Conservation (phyloP, 2,329 filamentous ascomycete species). For the Eurotiales sp. region DNA sequence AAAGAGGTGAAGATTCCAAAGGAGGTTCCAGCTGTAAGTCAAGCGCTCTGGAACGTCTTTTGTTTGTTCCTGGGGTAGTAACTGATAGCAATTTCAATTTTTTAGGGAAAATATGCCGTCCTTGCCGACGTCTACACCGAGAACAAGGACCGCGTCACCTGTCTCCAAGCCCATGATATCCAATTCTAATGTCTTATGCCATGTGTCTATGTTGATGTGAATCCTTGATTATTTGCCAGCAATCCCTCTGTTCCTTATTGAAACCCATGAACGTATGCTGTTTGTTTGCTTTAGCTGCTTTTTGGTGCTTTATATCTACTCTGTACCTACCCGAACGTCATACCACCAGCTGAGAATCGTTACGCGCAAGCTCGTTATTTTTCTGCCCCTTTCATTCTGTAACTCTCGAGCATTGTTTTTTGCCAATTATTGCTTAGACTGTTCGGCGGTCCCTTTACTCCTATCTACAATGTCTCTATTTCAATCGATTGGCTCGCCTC, state of each 20-base stretch:
- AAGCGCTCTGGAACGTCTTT: not conserved
- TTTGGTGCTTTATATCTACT: too few relatives aligned
- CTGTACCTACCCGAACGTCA: too few relatives aligned
- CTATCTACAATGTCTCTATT: not conserved
- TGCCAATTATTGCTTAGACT: not conserved
- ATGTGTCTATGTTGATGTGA: conserved; percentile 11
- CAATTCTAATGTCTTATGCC: conserved; percentile 22
- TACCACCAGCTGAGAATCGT: not conserved
- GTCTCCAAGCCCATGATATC: conserved; percentile 63
- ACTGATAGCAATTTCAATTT: conserved; percentile 5
- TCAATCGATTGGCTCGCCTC: not conserved
- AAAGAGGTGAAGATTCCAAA: conserved; percentile 83
- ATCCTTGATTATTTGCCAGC: conserved; percentile 1
- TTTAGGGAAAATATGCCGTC: conserved; percentile 83
- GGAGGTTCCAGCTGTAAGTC: conserved; percentile 81
- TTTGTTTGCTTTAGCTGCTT: not conserved
- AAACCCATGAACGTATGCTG: not conserved
- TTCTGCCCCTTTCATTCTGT: too few relatives aligned
- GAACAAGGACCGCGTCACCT: conserved; percentile 74
- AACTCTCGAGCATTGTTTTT: not conserved
- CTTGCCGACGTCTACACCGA: conserved; percentile 76
- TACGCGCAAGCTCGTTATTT: not conserved
- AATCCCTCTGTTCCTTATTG: not conserved
- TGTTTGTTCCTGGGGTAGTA: not conserved
- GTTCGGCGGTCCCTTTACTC: not conserved